Evolutionary conservation across 306 rosid genomes (phyloP).

Genomic region (Hippophae rhamnoides): DNA sequence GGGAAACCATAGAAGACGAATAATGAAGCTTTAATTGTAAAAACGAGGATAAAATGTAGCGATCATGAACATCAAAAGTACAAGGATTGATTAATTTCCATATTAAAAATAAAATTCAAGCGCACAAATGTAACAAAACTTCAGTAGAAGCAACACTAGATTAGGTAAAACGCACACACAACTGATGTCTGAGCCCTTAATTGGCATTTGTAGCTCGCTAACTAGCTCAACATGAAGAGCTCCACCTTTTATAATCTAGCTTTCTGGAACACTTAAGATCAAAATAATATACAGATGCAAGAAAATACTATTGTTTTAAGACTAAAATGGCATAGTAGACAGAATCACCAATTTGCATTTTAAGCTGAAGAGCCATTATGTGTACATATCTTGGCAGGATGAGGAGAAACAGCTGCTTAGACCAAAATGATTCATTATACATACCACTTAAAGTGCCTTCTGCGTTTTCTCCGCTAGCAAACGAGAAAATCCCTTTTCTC

Average conservation of each 20-base stretch:
- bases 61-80: too few relatives aligned
- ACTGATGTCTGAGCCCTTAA: slow-evolving; percentile 16
- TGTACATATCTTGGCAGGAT: slow-evolving; percentile 41
- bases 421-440: slow-evolving; percentile 34
- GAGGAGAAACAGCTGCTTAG: slow-evolving; percentile 34
- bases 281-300: slow-evolving; percentile 27
- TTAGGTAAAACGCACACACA: slow-evolving; percentile 16
- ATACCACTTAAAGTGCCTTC: slow-evolving; percentile 32
- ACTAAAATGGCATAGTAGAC: slow-evolving; percentile 36
- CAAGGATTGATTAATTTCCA: too few relatives aligned
- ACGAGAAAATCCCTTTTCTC: slow-evolving; percentile 24
- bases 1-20: too few relatives aligned
- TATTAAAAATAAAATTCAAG: not conserved
- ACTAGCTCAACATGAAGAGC: slow-evolving; percentile 24
- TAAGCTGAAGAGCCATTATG: slow-evolving; percentile 45
- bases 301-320: slow-evolving; percentile 12
- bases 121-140: too few relatives aligned
- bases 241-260: slow-evolving; percentile 17
- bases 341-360: slow-evolving; percentile 34
- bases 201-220: slow-evolving; percentile 10
- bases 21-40: too few relatives aligned
- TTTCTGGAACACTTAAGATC: slow-evolving; percentile 21
- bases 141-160: slow-evolving; percentile 5
- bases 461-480: slow-evolving; percentile 27
- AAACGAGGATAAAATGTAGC: too few relatives aligned